Conservation (phyloP, 306 rosid genomes). For the Casuarina glauca region DNA sequence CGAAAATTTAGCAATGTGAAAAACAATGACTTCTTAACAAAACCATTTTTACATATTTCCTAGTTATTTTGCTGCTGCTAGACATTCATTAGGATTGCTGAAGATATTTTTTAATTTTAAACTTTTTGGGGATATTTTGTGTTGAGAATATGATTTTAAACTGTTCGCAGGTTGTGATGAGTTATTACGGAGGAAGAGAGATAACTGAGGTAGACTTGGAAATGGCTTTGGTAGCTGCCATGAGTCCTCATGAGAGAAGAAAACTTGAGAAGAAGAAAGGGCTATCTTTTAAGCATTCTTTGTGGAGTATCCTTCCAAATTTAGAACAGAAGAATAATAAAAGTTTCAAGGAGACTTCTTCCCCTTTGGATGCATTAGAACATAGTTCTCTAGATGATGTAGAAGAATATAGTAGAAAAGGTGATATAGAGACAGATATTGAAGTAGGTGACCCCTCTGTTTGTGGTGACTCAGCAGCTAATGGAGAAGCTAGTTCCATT, state of each 20-base stretch:
- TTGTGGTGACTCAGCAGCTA: slow-evolving; percentile 36
- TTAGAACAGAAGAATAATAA: slow-evolving; percentile 39
- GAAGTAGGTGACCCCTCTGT: slow-evolving; percentile 30
- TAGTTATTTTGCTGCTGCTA: background rate
- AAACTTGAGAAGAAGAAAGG: slow-evolving; percentile 71
- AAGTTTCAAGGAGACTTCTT: slow-evolving; percentile 24
- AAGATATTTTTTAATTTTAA: slow-evolving; percentile 6
- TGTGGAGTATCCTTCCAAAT: slow-evolving; percentile 29
- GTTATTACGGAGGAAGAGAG: slow-evolving; percentile 83
- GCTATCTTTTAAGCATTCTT: slow-evolving; percentile 45
- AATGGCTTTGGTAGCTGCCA: slow-evolving; percentile 76
- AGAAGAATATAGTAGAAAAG: slow-evolving; percentile 12
- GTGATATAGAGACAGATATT: slow-evolving; percentile 32
- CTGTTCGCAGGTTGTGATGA: slow-evolving; percentile 64
- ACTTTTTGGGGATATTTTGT: slow-evolving; percentile 4
- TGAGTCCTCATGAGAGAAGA: slow-evolving; percentile 87
- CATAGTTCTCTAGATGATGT: slow-evolving; percentile 30
- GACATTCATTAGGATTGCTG: slow-evolving; percentile 15
- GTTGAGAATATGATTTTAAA: slow-evolving; percentile 7
- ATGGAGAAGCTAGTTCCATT: slow-evolving; percentile 34
- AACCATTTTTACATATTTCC: background rate
- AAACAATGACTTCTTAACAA: background rate
- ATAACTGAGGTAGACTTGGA: slow-evolving; percentile 82
- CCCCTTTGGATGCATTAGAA: slow-evolving; percentile 29
- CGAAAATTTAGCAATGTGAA: background rate